A percentile compares a stretch with the other conserved stretches of the same genome.
These are phyloP conservation scores for Dothidotthia symphoricarpi DNA, from an alignment of 2,329 filamentous ascomycete genomes.

Conservation along the genomic window DNA sequence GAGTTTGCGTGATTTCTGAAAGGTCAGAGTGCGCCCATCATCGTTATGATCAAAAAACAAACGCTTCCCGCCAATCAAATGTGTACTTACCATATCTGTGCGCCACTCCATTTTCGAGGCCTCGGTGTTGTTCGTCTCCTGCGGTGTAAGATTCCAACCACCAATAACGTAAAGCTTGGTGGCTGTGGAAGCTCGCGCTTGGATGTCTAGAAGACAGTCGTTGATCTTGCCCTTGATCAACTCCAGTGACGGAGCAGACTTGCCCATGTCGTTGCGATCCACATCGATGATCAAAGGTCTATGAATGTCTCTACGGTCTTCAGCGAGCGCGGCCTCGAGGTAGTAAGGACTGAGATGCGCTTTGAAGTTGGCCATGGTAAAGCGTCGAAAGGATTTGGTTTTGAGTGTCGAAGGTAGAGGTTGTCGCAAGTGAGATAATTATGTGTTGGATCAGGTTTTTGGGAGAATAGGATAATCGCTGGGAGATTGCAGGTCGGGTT, in stretches of 20 bases:
- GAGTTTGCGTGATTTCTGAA: no score
- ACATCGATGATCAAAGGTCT: constrained; percentile 22
- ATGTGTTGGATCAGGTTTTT: no score
- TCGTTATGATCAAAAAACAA: not conserved
- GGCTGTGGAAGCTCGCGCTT: not conserved
- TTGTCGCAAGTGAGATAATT: not conserved
- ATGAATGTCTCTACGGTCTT: constrained; percentile 7
- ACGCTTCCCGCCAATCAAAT: no score
- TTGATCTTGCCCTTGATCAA: constrained; percentile 9
- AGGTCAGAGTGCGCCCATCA: not conserved
- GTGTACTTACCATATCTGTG: no score
- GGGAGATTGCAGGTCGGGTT: no score
- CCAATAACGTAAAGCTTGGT: constrained; percentile 32
- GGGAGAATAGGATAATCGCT: no score
- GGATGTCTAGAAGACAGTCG: constrained; percentile 3
- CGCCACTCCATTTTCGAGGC: no score
- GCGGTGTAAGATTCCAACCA: constrained; percentile 16
- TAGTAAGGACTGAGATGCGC: constrained; percentile 11
- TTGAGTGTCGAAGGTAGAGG: not conserved
- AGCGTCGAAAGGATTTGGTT: not conserved
- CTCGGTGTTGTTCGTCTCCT: not conserved
- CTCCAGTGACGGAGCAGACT: constrained; percentile 10
- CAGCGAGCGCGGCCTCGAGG: constrained; percentile 9
- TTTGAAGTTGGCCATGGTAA: constrained; percentile 15
- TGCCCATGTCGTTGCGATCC: constrained; percentile 8